Conservation (phyloP, 2,329 filamentous ascomycete species). For the Chaetomiaceae sp. region DNA sequence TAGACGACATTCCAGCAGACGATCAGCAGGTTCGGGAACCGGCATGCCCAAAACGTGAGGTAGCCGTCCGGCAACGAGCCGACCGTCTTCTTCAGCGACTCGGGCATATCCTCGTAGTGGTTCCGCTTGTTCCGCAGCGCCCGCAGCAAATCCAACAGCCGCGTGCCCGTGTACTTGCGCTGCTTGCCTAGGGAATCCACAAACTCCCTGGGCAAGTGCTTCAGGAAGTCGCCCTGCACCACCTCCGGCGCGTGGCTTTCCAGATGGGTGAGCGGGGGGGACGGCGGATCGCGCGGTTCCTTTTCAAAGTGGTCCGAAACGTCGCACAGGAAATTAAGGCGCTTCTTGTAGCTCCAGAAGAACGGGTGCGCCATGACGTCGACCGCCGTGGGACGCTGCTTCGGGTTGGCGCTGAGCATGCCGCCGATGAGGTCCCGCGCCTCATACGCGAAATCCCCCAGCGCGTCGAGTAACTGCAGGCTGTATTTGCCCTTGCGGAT, state of each 20-base stretch:
- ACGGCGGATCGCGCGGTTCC: slow-evolving; percentile 79
- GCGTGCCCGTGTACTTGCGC: slow-evolving; percentile 83
- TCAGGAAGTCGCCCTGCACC: slow-evolving; percentile 72
- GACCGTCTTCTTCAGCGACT: slow-evolving; percentile 64
- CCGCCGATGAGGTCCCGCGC: slow-evolving; percentile 79
- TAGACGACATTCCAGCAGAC: slow-evolving; percentile 72
- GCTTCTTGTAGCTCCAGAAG: slow-evolving; percentile 89
- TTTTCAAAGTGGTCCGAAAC: slow-evolving; percentile 96
- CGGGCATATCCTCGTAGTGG: slow-evolving; percentile 94
- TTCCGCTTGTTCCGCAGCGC: slow-evolving; percentile 95
- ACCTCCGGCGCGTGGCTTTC: slow-evolving; percentile 50
- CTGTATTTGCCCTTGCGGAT: slow-evolving; percentile 86
- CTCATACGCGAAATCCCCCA: slow-evolving; percentile 82
- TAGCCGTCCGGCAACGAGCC: slow-evolving; percentile 77
- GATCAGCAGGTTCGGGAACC: slow-evolving; percentile 75
- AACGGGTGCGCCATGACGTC: slow-evolving; percentile 91
- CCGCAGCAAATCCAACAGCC: slow-evolving; percentile 79
- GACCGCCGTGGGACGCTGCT: slow-evolving; percentile 62
- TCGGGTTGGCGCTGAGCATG: slow-evolving; percentile 63
- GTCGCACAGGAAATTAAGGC: slow-evolving; percentile 88
- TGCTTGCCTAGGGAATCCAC: slow-evolving; percentile 89
- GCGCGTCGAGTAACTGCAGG: slow-evolving; percentile 63
- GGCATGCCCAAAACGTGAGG: slow-evolving; percentile 73
- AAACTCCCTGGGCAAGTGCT: slow-evolving; percentile 71
- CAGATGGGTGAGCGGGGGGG: slow-evolving; percentile 57